A percentile compares a stretch with the other conserved stretches of the same genome.
These are phyloP conservation scores for Panellus pusillus DNA, from an alignment of 768 basidiomycete species.

Conservation along the genomic window DNA sequence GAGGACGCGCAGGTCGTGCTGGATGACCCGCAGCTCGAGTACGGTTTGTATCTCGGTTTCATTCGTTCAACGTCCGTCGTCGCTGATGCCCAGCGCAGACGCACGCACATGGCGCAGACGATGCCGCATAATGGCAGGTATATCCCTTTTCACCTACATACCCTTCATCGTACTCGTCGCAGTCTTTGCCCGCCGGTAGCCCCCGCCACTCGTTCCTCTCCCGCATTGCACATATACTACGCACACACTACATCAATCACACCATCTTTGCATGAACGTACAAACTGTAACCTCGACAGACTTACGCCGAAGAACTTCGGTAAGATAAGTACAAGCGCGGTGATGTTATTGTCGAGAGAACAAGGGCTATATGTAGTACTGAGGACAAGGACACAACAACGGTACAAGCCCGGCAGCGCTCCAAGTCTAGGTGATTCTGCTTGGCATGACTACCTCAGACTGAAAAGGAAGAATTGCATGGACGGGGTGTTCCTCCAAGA, in stretches of 20 bases:
- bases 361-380: too few relatives aligned
- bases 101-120: slow-evolving; percentile 53
- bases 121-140: slow-evolving; percentile 51
- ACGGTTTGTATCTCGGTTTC: slow-evolving; percentile 36
- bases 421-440: too few relatives aligned
- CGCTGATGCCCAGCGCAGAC: slow-evolving; percentile 34
- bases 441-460: too few relatives aligned
- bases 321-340: too few relatives aligned
- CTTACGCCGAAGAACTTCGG: too few relatives aligned
- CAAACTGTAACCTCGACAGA: too few relatives aligned
- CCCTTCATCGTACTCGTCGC: slow-evolving; percentile 57
- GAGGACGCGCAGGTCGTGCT: slow-evolving; percentile 39
- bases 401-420: too few relatives aligned
- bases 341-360: too few relatives aligned
- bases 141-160: slow-evolving; percentile 54
- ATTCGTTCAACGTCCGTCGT: neutral
- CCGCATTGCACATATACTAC: slow-evolving; percentile 9
- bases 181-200: slow-evolving; percentile 35
- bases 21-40: slow-evolving; percentile 58
- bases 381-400: too few relatives aligned
- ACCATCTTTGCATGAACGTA: too few relatives aligned
- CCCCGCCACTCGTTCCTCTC: neutral
- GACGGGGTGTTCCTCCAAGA: too few relatives aligned
- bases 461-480: too few relatives aligned
- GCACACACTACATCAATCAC: neutral